Percentiles rank a stretch among this genome's conserved stretches.
Evolutionary conservation across 1,139 yeast species (phyloP).

Genomic region (Sugiyamaella pinicola): DNA sequence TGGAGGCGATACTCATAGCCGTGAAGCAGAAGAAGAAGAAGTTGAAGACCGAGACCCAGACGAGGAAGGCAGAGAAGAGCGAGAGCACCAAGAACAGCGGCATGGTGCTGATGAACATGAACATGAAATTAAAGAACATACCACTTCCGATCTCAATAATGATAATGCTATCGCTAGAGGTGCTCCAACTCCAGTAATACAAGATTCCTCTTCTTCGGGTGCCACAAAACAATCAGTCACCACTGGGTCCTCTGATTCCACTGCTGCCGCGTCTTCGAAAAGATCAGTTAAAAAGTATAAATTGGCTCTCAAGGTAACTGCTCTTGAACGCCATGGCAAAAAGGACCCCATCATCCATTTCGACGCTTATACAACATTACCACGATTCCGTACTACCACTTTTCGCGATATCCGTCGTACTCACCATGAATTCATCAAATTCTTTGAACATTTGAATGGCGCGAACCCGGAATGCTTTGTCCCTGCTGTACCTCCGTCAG

Average conservation of each 20-base stretch:
- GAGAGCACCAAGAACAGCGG: slow-evolving; percentile 7
- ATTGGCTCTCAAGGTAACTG: slow-evolving; percentile 48
- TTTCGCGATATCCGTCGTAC: slow-evolving; percentile 83
- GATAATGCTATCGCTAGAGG: slow-evolving; percentile 9
- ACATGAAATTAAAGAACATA: neutral
- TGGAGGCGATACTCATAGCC: neutral
- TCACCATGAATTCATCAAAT: slow-evolving; percentile 70
- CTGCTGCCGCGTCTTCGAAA: slow-evolving; percentile 14
- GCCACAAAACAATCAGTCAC: neutral
- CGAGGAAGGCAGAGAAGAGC: slow-evolving; percentile 8
- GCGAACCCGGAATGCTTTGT: slow-evolving; percentile 92
- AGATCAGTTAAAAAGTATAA: slow-evolving; percentile 36
- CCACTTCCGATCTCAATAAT: slow-evolving; percentile 1
- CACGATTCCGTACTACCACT: slow-evolving; percentile 69
- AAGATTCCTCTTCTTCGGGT: neutral
- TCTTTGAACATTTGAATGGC: slow-evolving; percentile 74
- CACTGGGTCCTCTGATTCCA: neutral
- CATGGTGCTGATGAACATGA: neutral
- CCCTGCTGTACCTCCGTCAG: slow-evolving; percentile 78
- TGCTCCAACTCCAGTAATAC: neutral
- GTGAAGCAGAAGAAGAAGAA: too few species aligned
- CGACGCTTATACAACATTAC: slow-evolving; percentile 52
- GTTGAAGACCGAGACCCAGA: too few species aligned
- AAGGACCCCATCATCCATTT: slow-evolving; percentile 55
- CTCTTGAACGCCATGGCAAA: slow-evolving; percentile 52